These are phyloP conservation scores for Sonneratia alba DNA, from an alignment of 345 rosid species.

Conservation along the genomic window DNA sequence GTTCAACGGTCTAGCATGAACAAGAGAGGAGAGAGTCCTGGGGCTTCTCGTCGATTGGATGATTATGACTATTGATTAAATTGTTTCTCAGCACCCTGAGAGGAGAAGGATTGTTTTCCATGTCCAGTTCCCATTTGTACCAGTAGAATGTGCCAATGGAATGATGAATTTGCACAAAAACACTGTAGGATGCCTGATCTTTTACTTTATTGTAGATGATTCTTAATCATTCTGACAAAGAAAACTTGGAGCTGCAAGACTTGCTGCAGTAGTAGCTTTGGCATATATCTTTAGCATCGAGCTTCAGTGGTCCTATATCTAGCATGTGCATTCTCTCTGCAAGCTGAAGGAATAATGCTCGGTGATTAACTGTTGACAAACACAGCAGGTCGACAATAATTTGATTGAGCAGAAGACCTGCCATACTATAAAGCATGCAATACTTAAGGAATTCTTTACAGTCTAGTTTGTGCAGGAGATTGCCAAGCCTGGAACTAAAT, in stretches of 20 bases:
- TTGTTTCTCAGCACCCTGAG: background rate
- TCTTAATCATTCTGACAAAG: background rate
- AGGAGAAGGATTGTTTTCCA: background rate
- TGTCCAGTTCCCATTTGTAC: background rate
- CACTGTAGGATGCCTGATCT: background rate
- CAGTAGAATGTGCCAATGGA: background rate
- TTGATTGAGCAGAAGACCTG: too few relatives aligned
- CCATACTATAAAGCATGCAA: background rate
- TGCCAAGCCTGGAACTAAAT: background rate
- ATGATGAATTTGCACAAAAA: background rate
- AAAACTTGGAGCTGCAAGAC: background rate
- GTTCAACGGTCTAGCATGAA: constrained; percentile 47
- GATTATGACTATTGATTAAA: constrained; percentile 32
- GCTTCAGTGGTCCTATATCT: background rate
- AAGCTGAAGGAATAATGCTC: background rate
- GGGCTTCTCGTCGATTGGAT: constrained; percentile 38
- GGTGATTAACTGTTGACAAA: background rate
- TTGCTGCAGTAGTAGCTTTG: background rate
- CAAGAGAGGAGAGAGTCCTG: constrained; percentile 40
- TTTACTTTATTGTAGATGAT: background rate
- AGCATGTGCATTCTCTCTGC: background rate
- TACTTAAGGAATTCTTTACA: background rate
- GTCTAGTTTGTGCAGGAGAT: background rate
- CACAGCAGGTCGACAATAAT: background rate
- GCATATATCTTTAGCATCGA: background rate